A percentile compares a stretch with the other conserved stretches of the same genome.
These are phyloP conservation scores for Mucor indicus DNA, from an alignment of 371 early-diverging fungal species.

Conservation along the genomic window DNA sequence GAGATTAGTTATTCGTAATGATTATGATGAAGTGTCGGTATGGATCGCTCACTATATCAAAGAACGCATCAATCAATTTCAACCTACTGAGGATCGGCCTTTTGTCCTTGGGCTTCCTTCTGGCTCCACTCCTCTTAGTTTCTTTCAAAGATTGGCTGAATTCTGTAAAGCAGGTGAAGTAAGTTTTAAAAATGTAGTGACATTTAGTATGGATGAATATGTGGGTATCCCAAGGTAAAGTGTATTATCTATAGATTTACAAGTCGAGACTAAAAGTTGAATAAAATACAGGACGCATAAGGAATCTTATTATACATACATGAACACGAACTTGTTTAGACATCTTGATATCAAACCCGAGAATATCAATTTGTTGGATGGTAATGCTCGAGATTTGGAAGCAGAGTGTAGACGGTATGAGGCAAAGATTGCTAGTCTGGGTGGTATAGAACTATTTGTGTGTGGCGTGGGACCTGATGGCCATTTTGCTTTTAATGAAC, in stretches of 20 bases:
- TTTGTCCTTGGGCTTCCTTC: slow-evolving; percentile 65
- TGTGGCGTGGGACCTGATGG: slow-evolving; percentile 40
- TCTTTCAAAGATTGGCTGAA: slow-evolving; percentile 52
- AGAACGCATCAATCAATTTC: slow-evolving; percentile 57
- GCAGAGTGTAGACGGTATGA: slow-evolving; percentile 58
- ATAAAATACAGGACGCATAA: slow-evolving; percentile 47
- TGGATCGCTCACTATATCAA: slow-evolving; percentile 54
- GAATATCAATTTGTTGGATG: slow-evolving; percentile 59
- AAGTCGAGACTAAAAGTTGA: slow-evolving; percentile 50
- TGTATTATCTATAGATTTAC: slow-evolving; percentile 49
- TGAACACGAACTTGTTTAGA: slow-evolving; percentile 60
- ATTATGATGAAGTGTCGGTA: slow-evolving; percentile 50
- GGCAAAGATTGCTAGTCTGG: slow-evolving; percentile 49
- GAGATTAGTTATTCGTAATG: slow-evolving; percentile 63
- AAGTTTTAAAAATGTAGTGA: slow-evolving; percentile 48
- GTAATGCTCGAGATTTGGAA: slow-evolving; percentile 59
- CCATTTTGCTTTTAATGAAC: slow-evolving; percentile 74
- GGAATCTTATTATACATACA: slow-evolving; percentile 60
- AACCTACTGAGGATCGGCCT: slow-evolving; percentile 50
- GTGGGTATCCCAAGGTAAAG: slow-evolving; percentile 45
- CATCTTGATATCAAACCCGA: slow-evolving; percentile 56
- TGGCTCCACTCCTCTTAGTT: slow-evolving; percentile 57
- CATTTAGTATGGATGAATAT: slow-evolving; percentile 61
- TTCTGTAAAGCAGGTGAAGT: slow-evolving; percentile 44
- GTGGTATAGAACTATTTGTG: slow-evolving; percentile 60